These are phyloP conservation scores for Phytomonas francai DNA, from an alignment of 208 protist species.

Conservation along the genomic window DNA sequence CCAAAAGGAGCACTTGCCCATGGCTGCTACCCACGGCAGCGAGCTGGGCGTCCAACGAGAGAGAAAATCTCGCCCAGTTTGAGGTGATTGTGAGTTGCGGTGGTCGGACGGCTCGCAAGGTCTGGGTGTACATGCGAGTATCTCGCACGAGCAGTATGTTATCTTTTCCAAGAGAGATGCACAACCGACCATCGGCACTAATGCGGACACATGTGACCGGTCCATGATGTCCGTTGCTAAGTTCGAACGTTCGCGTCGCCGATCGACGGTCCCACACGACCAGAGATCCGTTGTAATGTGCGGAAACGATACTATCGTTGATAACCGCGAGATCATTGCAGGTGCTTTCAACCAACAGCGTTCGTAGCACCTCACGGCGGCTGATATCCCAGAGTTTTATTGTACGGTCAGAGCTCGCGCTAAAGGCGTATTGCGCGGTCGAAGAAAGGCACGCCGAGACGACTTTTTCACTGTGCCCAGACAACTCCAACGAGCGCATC, in stretches of 20 bases:
- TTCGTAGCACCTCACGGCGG: conserved; percentile 24
- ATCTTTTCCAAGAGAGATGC: conserved; percentile 56
- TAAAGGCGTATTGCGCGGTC: conserved; percentile 48
- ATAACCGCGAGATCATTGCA: conserved; percentile 56
- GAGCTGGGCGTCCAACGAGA: conserved; percentile 28
- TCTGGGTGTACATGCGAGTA: conserved; percentile 30
- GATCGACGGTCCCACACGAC: conserved; percentile 52
- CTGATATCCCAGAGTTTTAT: conserved; percentile 72
- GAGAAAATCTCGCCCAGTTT: conserved; percentile 47
- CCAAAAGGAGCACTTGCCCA: conserved; percentile 3
- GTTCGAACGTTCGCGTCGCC: conserved; percentile 15
- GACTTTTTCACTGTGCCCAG: conserved; percentile 60
- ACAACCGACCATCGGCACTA: conserved; percentile 24
- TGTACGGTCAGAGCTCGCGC: conserved; percentile 58
- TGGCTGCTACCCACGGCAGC: conserved; percentile 41
- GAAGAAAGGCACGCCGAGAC: conserved; percentile 51
- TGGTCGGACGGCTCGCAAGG: conserved; percentile 25
- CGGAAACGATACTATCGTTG: conserved; percentile 43
- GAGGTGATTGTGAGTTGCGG: conserved; percentile 27
- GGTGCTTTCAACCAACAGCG: conserved; percentile 45
- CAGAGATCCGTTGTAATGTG: conserved; percentile 65
- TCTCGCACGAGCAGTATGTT: conserved; percentile 51
- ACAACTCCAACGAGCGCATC: conserved; percentile 44
- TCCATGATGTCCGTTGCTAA: conserved; percentile 36
- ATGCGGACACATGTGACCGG: conserved; percentile 53